Evolutionary conservation across 805 yeast species (phyloP).

Genomic region (Cyberlindnera americana): DNA sequence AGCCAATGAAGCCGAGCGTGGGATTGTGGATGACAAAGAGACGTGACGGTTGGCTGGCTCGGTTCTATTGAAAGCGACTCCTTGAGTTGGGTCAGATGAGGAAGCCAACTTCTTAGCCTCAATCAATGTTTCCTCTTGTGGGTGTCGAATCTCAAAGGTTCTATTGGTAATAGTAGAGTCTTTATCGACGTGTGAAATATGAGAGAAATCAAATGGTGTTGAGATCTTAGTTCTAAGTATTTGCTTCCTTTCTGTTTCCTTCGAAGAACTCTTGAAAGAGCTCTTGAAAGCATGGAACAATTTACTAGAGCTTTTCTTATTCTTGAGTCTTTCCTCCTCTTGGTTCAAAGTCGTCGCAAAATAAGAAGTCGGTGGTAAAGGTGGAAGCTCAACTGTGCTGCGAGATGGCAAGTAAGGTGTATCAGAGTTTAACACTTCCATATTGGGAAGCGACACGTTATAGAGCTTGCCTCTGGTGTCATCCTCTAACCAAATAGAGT

Average conservation of each 20-base stretch:
- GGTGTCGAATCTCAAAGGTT: constrained; percentile 15
- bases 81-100: constrained; percentile 8
- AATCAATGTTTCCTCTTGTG: no score
- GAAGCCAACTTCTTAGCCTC: background rate
- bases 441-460: constrained; percentile 26
- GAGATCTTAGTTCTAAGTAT: constrained; percentile 29
- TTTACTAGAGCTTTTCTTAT: constrained; percentile 19
- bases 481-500: constrained; percentile 42
- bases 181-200: constrained; percentile 38
- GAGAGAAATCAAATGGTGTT: constrained; percentile 38
- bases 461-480: constrained; percentile 32
- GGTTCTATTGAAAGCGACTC: constrained; percentile 13
- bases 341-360: constrained; percentile 13
- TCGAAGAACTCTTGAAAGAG: constrained; percentile 21
- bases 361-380: constrained; percentile 30
- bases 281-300: constrained; percentile 31
- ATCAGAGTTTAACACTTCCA: constrained; percentile 33
- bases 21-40: constrained; percentile 4
- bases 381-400: constrained; percentile 35
- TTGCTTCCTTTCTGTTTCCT: constrained; percentile 7
- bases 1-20: constrained; percentile 21
- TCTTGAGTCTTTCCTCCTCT: constrained; percentile 7
- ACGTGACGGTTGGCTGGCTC: constrained; percentile 2
- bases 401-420: constrained; percentile 32
- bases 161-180: constrained; percentile 17